These are phyloP conservation scores for Colletotrichum spinosum DNA, from an alignment of 2,329 filamentous ascomycete species.

Conservation along the genomic window DNA sequence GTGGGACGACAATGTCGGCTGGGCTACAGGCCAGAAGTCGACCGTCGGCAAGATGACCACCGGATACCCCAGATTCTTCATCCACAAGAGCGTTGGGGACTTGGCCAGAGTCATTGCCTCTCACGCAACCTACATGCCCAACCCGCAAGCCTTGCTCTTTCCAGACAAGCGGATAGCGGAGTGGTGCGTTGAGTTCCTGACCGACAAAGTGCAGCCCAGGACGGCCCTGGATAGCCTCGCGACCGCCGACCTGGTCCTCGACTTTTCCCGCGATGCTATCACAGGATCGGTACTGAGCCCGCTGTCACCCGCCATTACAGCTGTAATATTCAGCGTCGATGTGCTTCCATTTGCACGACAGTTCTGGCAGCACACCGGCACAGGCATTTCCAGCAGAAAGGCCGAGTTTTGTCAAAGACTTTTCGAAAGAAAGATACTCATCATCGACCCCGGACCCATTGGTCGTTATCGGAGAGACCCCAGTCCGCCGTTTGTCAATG, in stretches of 20 bases:
- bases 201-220: conserved; percentile 67
- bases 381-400: conserved; percentile 90
- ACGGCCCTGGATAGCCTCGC: conserved; percentile 58
- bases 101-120: conserved; percentile 78
- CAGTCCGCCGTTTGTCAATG: neutral
- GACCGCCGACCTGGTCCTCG: conserved; percentile 73
- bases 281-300: conserved; percentile 53
- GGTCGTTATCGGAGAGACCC: conserved; percentile 38
- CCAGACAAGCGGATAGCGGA: conserved; percentile 76
- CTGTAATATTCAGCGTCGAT: conserved; percentile 76
- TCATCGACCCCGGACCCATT: conserved; percentile 42
- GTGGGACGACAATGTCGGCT: conserved; percentile 90
- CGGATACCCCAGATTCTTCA: conserved; percentile 94
- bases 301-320: conserved; percentile 71
- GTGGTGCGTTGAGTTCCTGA: conserved; percentile 80
- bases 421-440: conserved; percentile 74
- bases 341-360: conserved; percentile 81
- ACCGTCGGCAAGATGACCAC: conserved; percentile 87
- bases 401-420: conserved; percentile 88
- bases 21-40: conserved; percentile 91
- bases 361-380: conserved; percentile 97
- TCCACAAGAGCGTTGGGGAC: conserved; percentile 83
- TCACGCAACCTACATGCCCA: conserved; percentile 66
- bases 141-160: conserved; percentile 83
- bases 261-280: conserved; percentile 64